Evolutionary conservation across 1,284 basidiomycete genomes (phyloP), one percentile per base, ranked within the genome.

Genomic region (Cryptococcus maquisensis): DNA sequence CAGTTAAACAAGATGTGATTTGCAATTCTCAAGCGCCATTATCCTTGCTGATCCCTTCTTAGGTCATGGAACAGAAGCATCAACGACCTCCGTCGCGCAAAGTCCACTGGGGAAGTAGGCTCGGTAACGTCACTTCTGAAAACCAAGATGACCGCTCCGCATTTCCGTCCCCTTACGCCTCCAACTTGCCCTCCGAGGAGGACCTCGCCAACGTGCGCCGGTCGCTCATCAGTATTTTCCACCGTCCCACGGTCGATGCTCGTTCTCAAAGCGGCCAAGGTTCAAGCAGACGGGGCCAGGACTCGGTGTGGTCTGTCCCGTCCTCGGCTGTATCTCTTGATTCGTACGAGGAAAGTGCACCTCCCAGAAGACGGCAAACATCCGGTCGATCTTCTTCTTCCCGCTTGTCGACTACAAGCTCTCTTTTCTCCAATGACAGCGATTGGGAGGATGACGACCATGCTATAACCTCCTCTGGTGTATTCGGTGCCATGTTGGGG

Each of bases 401-500:
- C 16, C 15, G 21, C 15, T 54, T 52, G 8, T 52, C 44, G 32
- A 35, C 50, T 16, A 47, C 54, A 5, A 32, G 28, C 28, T 32
- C 28, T 32, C 28, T 32, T 10, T 32, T 32, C 28, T 32, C 28
- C 28, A 45, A 26, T 10, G 55, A 53, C n/a, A 50, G 52, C 5
- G 40, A 21, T 4, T 42, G 39, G 3, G 58, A 54, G 3, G 55
- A 54, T 20, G 59, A 52, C 24, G 45, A 6, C 12, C 35, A 38
- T 4, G 37, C 46, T 8, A 38, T 21, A 16, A 23, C 42, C 28
- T 32, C 28, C 3, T 32, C 45, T 6, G 60, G 60, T 5, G 56
- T 61, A 8, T 37, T 61, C 12, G 54, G 56, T 40, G 52, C 57
- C n/a, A 35, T 61, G 10, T 41, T 61, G 8, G 51, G 60, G 2